These are phyloP conservation scores for Cladosporium halotolerans DNA, from an alignment of 2,329 filamentous ascomycete species.

Conservation along the genomic window DNA sequence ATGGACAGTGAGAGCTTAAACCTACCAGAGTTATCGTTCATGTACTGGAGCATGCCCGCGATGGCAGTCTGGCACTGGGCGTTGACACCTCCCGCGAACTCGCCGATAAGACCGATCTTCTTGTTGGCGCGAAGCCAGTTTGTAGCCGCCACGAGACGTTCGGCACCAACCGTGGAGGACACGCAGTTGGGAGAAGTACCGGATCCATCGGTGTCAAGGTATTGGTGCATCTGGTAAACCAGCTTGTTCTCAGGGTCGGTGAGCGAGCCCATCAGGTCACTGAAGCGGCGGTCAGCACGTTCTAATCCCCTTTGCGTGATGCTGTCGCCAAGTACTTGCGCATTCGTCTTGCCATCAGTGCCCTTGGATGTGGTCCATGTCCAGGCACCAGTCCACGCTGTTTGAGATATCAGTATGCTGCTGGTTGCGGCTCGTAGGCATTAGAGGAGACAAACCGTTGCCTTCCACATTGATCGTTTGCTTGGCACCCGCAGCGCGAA, in stretches of 20 bases:
- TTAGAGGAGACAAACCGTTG: slow-evolving; percentile 30
- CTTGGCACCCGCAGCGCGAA: slow-evolving; percentile 39
- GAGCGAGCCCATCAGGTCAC: slow-evolving; percentile 39
- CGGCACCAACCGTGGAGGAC: slow-evolving; percentile 46
- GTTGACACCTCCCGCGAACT: slow-evolving; percentile 50
- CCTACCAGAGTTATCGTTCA: slow-evolving; percentile 36
- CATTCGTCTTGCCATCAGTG: slow-evolving; percentile 37
- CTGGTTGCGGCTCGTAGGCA: too few species aligned
- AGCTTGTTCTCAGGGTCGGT: slow-evolving; percentile 50
- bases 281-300: neutral
- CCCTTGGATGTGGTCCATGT: slow-evolving; percentile 41
- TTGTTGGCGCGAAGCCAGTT: slow-evolving; percentile 49
- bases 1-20: too few species aligned
- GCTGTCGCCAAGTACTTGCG: neutral
- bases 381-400: slow-evolving; percentile 36
- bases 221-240: slow-evolving; percentile 58
- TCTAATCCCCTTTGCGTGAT: too few species aligned
- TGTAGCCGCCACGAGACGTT: slow-evolving; percentile 47
- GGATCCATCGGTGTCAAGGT: slow-evolving; percentile 49
- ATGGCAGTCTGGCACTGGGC: slow-evolving; percentile 44
- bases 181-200: slow-evolving; percentile 49
- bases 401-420: neutral
- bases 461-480: slow-evolving; percentile 58
- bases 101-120: slow-evolving; percentile 49
- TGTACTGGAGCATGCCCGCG: slow-evolving; percentile 43